Base-by-base conservation (phyloP, 768 basidiomycete genomes). In the Lyophyllum atratum region DNA sequence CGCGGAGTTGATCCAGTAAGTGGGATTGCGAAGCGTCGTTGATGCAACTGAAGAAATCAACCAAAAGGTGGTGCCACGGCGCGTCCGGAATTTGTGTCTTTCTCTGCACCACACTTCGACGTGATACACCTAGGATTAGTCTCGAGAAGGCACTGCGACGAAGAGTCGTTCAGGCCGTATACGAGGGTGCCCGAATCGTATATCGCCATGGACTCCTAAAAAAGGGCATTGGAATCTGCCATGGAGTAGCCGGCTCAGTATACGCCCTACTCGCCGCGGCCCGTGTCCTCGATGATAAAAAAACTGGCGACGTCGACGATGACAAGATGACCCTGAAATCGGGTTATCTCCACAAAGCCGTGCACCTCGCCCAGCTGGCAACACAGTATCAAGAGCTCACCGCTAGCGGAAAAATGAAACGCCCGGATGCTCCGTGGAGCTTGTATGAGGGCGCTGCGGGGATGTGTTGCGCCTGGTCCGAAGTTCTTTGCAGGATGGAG, bases 141-240 rank as follows among this genome's bases (percentile, higher is more conserved):
- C 75, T 54, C 47, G 66, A 15, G 12, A 46, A 67, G 1, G 42
- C 59, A 15, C 62, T 77, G 10, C 55, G 62, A 34, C 57, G 62
- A 1, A 72, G 66, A 15, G 61, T 80, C 2, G 58, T 66, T 12
- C 54, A 60, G 3, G 69, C 82, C 2, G 60, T 82, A 1, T 64
- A 68, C 14, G 71, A 69, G 11, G 82, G 75, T 12, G 79, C 78
- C 8, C 64, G 64, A 1, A 62, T 82, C 9, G 75, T 83, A 14
- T 84, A 85, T 60, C 63, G 69, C 9, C 73, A 70, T 6, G 84
- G 85, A 0, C 63, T 85, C 8, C 73, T 85, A 17, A 74, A 74
- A 3, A 86, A 85, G 65, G 84, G 85, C 11, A 68, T 84, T n/a
- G 84, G 85, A 0, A 70, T 85, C 11, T 86, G 85, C 62, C 84